Percentiles rank a stretch among this genome's conserved stretches.
Evolutionary conservation across 2,329 filamentous ascomycete species (phyloP).

Genomic region (Parasarocladium wereldwijsianum): DNA sequence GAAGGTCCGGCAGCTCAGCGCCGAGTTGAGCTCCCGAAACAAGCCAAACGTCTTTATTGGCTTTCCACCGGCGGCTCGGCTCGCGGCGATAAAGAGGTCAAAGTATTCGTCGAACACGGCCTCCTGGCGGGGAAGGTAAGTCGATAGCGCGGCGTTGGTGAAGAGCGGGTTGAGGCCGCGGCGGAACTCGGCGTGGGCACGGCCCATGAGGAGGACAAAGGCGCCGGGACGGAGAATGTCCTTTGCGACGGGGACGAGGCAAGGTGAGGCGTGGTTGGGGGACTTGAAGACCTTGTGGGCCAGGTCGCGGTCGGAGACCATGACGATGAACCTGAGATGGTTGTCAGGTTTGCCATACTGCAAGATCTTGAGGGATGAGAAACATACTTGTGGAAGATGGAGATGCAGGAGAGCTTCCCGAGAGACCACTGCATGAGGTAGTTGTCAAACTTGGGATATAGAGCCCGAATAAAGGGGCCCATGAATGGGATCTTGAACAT

Average conservation of each 20-base stretch:
- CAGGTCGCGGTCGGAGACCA: conserved; percentile 63
- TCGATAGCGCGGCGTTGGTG: conserved; percentile 54
- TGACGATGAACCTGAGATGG: conserved; percentile 53
- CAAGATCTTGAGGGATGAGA: neutral
- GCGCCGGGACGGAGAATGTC: conserved; percentile 59
- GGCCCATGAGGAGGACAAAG: conserved; percentile 70
- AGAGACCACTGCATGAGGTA: conserved; percentile 69
- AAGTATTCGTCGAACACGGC: conserved; percentile 61
- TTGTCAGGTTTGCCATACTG: neutral
- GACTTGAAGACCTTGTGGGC: conserved; percentile 75
- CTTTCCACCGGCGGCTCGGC: conserved; percentile 32
- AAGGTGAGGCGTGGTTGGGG: conserved; percentile 59
- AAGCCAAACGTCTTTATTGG: conserved; percentile 54
- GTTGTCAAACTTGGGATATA: conserved; percentile 57
- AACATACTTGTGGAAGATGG: conserved; percentile 66
- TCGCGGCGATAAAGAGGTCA: conserved; percentile 48
- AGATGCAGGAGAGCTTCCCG: conserved; percentile 67
- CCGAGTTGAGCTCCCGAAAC: conserved; percentile 68
- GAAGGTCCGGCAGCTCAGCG: conserved; percentile 64
- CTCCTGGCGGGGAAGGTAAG: conserved; percentile 61
- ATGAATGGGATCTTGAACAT: conserved; percentile 52
- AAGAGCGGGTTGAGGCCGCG: conserved; percentile 63
- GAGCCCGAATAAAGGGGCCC: conserved; percentile 62
- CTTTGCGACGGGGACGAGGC: conserved; percentile 60
- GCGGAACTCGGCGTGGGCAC: conserved; percentile 62